Percentiles rank a stretch among this genome's conserved stretches.
Evolutionary conservation across 2,329 filamentous ascomycete species (phyloP).

Genomic region (Fonsecaea multimorphosa): DNA sequence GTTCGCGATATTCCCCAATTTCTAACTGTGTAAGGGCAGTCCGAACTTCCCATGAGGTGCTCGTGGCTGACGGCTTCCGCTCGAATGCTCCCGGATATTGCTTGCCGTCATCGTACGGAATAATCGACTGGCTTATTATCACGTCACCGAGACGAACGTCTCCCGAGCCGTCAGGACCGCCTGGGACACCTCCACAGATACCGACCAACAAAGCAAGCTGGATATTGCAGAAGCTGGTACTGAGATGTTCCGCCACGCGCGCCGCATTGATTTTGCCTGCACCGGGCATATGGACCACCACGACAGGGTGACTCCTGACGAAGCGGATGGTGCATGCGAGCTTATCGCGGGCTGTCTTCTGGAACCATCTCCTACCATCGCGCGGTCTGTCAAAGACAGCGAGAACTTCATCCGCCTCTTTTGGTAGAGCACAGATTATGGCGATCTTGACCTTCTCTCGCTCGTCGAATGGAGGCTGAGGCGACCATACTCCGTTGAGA

Average conservation of each 20-base stretch:
- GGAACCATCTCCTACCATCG: neutral
- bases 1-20: constrained; percentile 9
- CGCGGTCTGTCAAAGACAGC: neutral
- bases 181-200: constrained; percentile 51
- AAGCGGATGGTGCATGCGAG: constrained; percentile 43
- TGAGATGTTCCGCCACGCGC: constrained; percentile 40
- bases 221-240: constrained; percentile 45
- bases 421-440: neutral
- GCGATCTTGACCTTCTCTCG: neutral
- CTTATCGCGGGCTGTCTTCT: constrained; percentile 40
- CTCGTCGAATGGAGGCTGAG: neutral
- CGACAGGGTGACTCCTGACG: constrained; percentile 43
- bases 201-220: constrained; percentile 49
- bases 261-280: constrained; percentile 42
- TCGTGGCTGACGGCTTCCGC: constrained; percentile 36
- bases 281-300: constrained; percentile 42
- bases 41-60: constrained; percentile 37
- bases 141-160: constrained; percentile 6
- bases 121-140: constrained; percentile 39
- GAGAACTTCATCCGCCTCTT: neutral
- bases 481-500: neutral
- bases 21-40: constrained; percentile 34
- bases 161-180: constrained; percentile 22
- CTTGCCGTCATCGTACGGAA: constrained; percentile 43
- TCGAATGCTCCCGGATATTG: constrained; percentile 39